A percentile compares a stretch with the other conserved stretches of the same genome.
phyloP scores from a whole-genome alignment of 805 yeast genomes.

The Hanseniaspora meyeri region DNA sequence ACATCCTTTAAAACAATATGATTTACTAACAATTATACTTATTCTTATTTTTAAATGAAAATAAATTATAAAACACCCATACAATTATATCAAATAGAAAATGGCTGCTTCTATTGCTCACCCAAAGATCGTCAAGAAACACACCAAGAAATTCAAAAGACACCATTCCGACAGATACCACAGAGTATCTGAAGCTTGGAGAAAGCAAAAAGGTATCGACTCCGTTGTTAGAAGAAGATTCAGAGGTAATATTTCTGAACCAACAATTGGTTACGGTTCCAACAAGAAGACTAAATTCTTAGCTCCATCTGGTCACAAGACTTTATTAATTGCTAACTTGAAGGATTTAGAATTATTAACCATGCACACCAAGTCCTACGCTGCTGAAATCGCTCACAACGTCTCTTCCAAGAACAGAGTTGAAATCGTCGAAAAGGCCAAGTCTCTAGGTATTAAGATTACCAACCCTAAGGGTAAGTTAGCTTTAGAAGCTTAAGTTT shows the following conservation, averaged over 20 bases:
- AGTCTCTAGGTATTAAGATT: slow-evolving; percentile 95
- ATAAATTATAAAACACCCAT: neutral
- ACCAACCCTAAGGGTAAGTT: slow-evolving; percentile 99
- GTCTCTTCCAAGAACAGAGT: slow-evolving; percentile 98
- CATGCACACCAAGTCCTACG: slow-evolving; percentile 95
- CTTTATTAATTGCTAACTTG: slow-evolving; percentile 82
- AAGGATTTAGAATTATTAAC: slow-evolving; percentile 89
- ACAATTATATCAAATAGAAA: slow-evolving; percentile 22
- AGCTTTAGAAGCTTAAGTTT: slow-evolving; percentile 81
- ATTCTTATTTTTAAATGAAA: neutral
- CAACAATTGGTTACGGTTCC: slow-evolving; percentile 99
- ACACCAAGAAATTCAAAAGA: slow-evolving; percentile 97
- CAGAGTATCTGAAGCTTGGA: slow-evolving; percentile 98
- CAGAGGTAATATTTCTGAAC: slow-evolving; percentile 98
- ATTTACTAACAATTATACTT: slow-evolving; percentile 5
- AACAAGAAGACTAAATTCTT: slow-evolving; percentile 96
- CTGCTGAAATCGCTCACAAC: slow-evolving; percentile 99
- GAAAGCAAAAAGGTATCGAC: slow-evolving; percentile 99
- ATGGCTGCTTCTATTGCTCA: slow-evolving; percentile 97
- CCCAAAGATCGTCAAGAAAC: slow-evolving; percentile 99
- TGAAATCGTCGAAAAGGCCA: slow-evolving; percentile 89
- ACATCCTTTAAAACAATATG: neutral
- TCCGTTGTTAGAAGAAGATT: slow-evolving; percentile 99
- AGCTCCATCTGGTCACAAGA: slow-evolving; percentile 96
- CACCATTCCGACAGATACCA: slow-evolving; percentile 99